Evolutionary conservation across 1,284 basidiomycete genomes (phyloP).

Genomic region (Ustilago vetiveriae): DNA sequence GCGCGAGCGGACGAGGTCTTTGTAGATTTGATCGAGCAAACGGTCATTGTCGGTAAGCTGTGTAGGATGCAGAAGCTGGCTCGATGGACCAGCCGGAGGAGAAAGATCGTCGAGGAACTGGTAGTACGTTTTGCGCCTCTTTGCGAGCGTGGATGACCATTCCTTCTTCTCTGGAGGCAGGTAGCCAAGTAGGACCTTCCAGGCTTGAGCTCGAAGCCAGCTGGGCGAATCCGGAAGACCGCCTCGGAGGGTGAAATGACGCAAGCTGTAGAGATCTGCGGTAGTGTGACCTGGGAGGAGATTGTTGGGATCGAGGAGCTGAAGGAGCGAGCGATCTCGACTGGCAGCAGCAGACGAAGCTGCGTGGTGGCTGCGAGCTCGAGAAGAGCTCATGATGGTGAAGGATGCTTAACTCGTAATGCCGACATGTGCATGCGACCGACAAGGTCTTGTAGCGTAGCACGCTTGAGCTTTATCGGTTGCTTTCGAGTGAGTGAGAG

Average conservation of each 20-base stretch:
- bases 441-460: background rate
- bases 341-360: constrained; percentile 15
- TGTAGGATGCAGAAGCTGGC: background rate
- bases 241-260: constrained; percentile 54
- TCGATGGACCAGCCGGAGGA: constrained; percentile 3
- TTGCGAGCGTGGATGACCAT: constrained; percentile 50
- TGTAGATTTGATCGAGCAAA: constrained; percentile 62
- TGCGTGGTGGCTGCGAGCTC: constrained; percentile 13
- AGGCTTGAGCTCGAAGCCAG: constrained; percentile 63
- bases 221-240: constrained; percentile 43
- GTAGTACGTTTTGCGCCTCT: constrained; percentile 58
- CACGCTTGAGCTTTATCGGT: too few relatives aligned
- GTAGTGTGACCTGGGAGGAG: constrained; percentile 57
- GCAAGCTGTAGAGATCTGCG: constrained; percentile 56
- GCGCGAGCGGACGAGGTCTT: constrained; percentile 54
- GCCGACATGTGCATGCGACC: constrained; percentile 17
- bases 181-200: constrained; percentile 63
- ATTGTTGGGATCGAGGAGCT: constrained; percentile 55
- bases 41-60: constrained; percentile 43
- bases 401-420: background rate
- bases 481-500: too few relatives aligned
- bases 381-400: constrained; percentile 34
- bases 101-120: constrained; percentile 59
- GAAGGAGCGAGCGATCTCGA: constrained; percentile 38
- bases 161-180: constrained; percentile 59